Evolutionary conservation across 78 protist species (phyloP).

Genomic region (Chrysochromulina tobinii): DNA sequence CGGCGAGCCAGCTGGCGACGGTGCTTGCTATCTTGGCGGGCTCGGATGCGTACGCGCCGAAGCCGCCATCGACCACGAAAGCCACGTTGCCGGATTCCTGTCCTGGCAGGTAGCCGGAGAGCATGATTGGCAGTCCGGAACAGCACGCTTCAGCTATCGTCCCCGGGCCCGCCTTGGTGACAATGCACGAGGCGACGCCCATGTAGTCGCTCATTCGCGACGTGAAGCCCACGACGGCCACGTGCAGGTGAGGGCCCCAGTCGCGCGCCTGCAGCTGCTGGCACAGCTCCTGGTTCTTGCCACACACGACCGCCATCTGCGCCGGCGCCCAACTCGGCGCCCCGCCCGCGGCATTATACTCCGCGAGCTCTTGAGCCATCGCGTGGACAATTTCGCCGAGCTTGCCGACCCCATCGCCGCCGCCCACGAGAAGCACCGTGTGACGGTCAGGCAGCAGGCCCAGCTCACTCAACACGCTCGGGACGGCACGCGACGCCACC

Average conservation of each 20-base stretch:
- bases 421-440: conserved; percentile 12
- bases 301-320: conserved; percentile 13
- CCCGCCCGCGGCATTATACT: too few species aligned
- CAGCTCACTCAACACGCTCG: too few species aligned
- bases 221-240: not conserved
- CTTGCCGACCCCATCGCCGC: conserved; percentile 22
- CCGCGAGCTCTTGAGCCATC: not conserved
- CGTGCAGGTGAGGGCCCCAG: not conserved
- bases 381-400: not conserved
- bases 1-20: not conserved
- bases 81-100: conserved; percentile 22
- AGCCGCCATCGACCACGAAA: not conserved
- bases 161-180: conserved; percentile 30
- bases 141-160: not conserved
- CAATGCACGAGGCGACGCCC: not conserved
- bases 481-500: too few species aligned
- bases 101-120: not conserved
- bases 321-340: too few species aligned
- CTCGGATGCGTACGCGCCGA: not conserved
- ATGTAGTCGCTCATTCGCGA: not conserved
- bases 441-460: too few species aligned
- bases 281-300: not conserved
- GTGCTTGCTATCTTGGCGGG: not conserved
- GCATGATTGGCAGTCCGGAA: not conserved
- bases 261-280: not conserved